Evolutionary conservation across 331 rosid species (phyloP), one percentile per base, ranked within the genome.

Genomic region (Cucumis variabilis): DNA sequence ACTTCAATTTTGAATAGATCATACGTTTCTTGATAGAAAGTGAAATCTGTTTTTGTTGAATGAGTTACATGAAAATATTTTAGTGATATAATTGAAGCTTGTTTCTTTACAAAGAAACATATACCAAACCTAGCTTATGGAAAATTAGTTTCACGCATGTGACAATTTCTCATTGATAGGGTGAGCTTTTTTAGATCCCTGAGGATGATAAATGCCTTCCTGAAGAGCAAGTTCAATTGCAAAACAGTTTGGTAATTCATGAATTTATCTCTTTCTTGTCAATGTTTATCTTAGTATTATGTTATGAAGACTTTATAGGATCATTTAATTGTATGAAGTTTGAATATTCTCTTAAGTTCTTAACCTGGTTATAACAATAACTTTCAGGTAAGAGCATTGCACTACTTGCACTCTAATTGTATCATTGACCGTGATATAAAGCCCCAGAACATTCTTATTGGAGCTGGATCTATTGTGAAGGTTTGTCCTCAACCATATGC

Each of bases 121-220:
- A 55, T 53, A 73, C 80, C 27, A 41, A 82, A 82, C 70, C 41
- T 58, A 81, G 13, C 28, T 63, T 82, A 58, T 67, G 24, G 33
- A 69, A 33, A 46, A 85, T 82, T 74, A 88, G 69, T 65, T 87
- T 65, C 76, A 65, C 14, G 80, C 19, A 69, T 83, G 81, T 55
- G 69, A 71, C 81, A 30, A 78, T 77, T 87, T 80, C 88, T 85
- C 71, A 83, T 88, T 66, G 85, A 27, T 89, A 94, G 98, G 99
- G 99, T 67, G 99, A 97, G 88, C 93, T 95, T 67, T 97, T 97
- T 93, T 98, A 95, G 92, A 93, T 97, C 94, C 99, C 95, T 23
- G 98, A 97, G 94, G 98, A 97, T 90, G 99, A 97, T 85, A 97
- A 95, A 90, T 92, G 93, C 94, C 99, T 97, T 92, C 99, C 98